phyloP scores from a whole-genome alignment of 2,329 filamentous ascomycete genomes.

The Pyrenochaeta sp. region DNA sequence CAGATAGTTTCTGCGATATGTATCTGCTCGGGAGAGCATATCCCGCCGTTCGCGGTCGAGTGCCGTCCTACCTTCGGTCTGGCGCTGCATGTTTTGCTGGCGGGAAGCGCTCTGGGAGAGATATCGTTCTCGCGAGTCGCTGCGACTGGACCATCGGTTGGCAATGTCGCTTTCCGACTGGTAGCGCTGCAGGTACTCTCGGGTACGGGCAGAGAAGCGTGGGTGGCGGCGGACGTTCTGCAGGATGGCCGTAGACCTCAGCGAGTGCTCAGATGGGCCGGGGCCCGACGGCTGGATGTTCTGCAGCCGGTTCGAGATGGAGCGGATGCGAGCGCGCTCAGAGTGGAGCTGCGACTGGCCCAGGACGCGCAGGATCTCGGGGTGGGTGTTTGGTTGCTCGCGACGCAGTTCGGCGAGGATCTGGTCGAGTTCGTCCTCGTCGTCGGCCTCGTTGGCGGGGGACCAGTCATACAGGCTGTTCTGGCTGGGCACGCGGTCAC shows the following conservation, averaged over 20 bases:
- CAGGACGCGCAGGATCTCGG: slow-evolving; percentile 48
- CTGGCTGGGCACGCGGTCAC: slow-evolving; percentile 60
- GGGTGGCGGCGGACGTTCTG: slow-evolving; percentile 50
- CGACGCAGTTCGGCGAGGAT: slow-evolving; percentile 51
- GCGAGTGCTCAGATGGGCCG: slow-evolving; percentile 39
- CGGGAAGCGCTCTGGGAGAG: slow-evolving; percentile 30
- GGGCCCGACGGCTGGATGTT: slow-evolving; percentile 16
- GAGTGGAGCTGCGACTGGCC: slow-evolving; percentile 47
- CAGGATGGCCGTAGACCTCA: slow-evolving; percentile 51
- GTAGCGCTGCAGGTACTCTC: slow-evolving; percentile 51
- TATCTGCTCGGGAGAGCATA: slow-evolving; percentile 32
- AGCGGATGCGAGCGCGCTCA: slow-evolving; percentile 38
- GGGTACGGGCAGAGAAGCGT: slow-evolving; percentile 47
- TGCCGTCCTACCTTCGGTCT: slow-evolving; percentile 36
- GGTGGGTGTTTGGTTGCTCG: slow-evolving; percentile 48
- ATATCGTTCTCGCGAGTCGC: slow-evolving; percentile 33
- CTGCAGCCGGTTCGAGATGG: slow-evolving; percentile 33
- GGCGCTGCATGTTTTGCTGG: slow-evolving; percentile 36
- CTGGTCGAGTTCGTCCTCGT: slow-evolving; percentile 50
- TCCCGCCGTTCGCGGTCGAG: slow-evolving; percentile 29
- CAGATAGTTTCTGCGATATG: slow-evolving; percentile 37
- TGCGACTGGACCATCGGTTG: slow-evolving; percentile 20
- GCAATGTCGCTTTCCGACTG: slow-evolving; percentile 49
- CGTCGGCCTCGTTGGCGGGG: slow-evolving; percentile 51
- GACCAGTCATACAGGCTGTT: slow-evolving; percentile 69